Base-by-base conservation (phyloP, 75 land plant genomes). In the Pinus albicaulis region DNA sequence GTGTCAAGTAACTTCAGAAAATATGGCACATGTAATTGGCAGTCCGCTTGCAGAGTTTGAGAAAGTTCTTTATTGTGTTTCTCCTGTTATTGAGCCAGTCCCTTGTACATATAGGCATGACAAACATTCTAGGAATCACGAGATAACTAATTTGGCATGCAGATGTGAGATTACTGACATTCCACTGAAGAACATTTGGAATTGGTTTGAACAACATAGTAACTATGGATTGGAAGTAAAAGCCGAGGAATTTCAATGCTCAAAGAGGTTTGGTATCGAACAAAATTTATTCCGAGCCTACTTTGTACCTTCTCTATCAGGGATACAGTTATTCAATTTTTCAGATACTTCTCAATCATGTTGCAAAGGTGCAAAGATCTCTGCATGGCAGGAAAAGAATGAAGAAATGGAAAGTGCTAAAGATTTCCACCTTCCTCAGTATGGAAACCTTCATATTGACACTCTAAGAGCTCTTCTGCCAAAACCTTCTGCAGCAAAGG, bases 171-270 rank as follows among this genome's bases (percentile, higher is more conserved):
- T 84, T 23, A 74, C 93, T 15, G 79, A 80, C 74, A 62, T 87
- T 26, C 76, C 83, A 2, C 78, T 93, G 61, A 74, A 68, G 41
- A 72, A 76, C 52, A 48, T 94, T 56, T 94, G 95, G 97, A 70
- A 83, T 70, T 94, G 97, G 97, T 94, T 88, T 81, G 94, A 92
- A 56, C 80, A 84, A 78, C 89, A 82, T 66, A 88, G 97, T 70
- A 82, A 82, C 75, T 94, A 82, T 82, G 95, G 97, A 7, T 64
- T 94, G 56, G 85, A 92, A 86, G 89, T 94, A 19, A 85, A 75
- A 72, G 86, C 41, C 4, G 76, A 84, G 22, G 85, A 79, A 56
- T 64, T 12, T 55, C 34, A 58, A n/a, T 59, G 58, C 23, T 26
- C 69, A 7, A 80, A 65, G 56, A 81, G 82, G 59, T 56, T 76